phyloP scores from a whole-genome alignment of 139 green algal genomes.

The Tetraselmis chui region DNA sequence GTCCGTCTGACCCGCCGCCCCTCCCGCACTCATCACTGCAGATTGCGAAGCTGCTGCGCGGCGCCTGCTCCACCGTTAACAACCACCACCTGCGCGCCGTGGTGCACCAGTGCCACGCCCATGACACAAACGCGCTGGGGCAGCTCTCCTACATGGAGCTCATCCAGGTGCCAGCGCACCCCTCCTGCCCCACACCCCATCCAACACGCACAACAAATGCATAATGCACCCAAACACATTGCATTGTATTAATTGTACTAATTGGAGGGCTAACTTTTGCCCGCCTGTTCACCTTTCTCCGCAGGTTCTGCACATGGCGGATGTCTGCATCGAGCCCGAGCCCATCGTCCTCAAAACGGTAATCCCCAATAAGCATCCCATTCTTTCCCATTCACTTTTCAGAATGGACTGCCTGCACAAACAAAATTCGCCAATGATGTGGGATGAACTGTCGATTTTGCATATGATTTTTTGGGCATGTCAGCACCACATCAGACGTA shows the following conservation, averaged over 20 bases:
- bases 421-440: too few relatives aligned
- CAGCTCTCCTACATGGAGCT: not conserved
- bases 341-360: not conserved
- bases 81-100: not conserved
- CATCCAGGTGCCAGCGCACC: too few relatives aligned
- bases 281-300: too few relatives aligned
- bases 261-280: too few relatives aligned
- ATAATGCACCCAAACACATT: too few relatives aligned
- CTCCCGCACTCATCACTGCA: too few relatives aligned
- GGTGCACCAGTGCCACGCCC: not conserved
- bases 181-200: too few relatives aligned
- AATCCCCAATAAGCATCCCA: not conserved
- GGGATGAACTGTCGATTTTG: too few relatives aligned
- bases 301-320: not conserved
- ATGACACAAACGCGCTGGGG: not conserved
- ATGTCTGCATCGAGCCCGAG: not conserved
- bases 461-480: too few relatives aligned
- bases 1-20: too few relatives aligned
- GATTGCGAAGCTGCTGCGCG: not conserved
- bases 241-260: too few relatives aligned
- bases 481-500: not conserved
- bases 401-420: not conserved
- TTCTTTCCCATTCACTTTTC: not conserved
- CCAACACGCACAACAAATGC: too few relatives aligned
- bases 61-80: not conserved